Conservation (phyloP, 176 grass and related monocot genomes). For the Cenchrus fungigraminus region DNA sequence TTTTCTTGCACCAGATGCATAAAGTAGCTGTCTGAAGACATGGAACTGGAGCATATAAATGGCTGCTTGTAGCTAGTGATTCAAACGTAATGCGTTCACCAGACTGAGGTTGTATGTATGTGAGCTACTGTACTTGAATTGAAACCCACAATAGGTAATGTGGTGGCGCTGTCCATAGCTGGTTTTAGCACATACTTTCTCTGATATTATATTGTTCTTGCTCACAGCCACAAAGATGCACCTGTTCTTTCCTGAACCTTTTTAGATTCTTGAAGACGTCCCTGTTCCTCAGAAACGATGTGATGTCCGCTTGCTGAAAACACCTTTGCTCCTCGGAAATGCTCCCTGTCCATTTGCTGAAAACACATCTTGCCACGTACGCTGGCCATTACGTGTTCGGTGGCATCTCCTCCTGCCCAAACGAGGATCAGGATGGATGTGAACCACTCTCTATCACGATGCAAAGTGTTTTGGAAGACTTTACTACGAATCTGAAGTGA, state of each 20-base stretch:
- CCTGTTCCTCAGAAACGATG: background rate
- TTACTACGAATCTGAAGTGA: background rate
- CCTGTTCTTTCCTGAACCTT: conserved; percentile 17
- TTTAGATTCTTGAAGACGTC: conserved; percentile 19
- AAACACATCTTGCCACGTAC: background rate
- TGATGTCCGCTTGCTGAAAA: background rate
- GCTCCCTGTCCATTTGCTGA: conserved; percentile 2
- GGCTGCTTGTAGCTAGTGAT: background rate
- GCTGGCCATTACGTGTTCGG: background rate
- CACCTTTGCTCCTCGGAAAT: background rate
- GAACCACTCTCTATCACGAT: background rate
- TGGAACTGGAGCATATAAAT: background rate
- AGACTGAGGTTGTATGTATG: background rate
- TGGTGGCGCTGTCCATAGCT: conserved; percentile 30
- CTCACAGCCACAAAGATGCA: background rate
- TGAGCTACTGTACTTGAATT: conserved; percentile 44
- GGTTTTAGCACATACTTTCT: background rate
- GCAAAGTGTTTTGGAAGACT: background rate
- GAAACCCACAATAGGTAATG: conserved; percentile 54
- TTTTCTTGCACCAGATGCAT: background rate
- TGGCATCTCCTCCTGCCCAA: background rate
- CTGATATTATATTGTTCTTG: background rate
- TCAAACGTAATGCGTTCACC: background rate
- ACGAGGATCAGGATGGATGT: background rate
- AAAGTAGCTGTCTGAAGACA: background rate